Conservation (phyloP, 805 yeast genomes). For the Ogataea nakhonphanomensis region DNA sequence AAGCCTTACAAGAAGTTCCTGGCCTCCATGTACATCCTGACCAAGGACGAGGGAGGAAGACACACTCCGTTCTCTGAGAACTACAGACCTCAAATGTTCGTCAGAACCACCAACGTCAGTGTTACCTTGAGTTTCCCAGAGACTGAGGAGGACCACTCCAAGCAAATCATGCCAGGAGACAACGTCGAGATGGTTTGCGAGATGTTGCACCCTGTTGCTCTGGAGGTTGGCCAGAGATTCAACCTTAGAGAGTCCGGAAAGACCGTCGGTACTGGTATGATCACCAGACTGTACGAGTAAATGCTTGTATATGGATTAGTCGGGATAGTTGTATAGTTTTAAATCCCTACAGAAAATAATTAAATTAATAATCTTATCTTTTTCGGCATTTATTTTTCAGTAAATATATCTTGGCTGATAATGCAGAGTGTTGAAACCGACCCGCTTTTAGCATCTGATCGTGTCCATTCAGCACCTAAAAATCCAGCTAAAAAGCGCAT, state of each 20-base stretch:
- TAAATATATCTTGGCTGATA: not conserved
- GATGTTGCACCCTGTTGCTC: constrained; percentile 84
- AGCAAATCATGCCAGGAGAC: constrained; percentile 97
- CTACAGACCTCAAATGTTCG: constrained; percentile 97
- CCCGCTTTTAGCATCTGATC: constrained; percentile 1
- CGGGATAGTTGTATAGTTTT: constrained; percentile 9
- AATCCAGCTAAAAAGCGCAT: not conserved
- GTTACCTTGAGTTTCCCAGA: constrained; percentile 88
- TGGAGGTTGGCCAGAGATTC: constrained; percentile 97
- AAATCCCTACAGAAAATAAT: not conserved
- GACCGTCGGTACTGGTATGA: constrained; percentile 98
- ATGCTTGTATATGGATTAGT: constrained; percentile 13
- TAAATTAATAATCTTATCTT: not conserved
- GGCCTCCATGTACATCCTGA: constrained; percentile 87
- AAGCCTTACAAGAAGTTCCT: constrained; percentile 91
- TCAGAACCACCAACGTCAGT: constrained; percentile 95
- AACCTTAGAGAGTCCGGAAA: constrained; percentile 99
- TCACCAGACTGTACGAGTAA: constrained; percentile 59
- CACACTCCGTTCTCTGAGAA: constrained; percentile 95
- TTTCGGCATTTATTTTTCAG: constrained; percentile 1
- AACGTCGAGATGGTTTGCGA: constrained; percentile 94
- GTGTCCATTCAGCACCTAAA: too few relatives aligned
- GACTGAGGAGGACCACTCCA: constrained; percentile 71
- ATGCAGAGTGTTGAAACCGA: not conserved
- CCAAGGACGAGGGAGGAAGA: constrained; percentile 99